A percentile compares a stretch with the other conserved stretches of the same genome.
Conservation (phyloP, 176 grass and related monocot genomes). For the Phyllostachys edulis region DNA sequence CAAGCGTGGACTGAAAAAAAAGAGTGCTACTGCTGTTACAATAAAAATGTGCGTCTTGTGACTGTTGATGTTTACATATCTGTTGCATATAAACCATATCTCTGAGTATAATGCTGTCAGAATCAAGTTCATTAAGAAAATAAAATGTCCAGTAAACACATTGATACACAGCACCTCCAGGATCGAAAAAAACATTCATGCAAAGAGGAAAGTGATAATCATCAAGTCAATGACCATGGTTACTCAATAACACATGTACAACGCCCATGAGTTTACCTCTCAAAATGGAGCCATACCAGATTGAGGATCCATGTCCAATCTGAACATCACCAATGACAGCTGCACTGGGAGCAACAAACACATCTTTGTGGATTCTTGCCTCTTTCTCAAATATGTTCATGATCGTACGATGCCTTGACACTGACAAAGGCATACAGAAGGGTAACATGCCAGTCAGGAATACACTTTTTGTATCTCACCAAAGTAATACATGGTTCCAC, state of each 20-base stretch:
- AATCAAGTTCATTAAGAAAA: slow-evolving; percentile 3
- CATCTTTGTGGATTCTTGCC: slow-evolving; percentile 75
- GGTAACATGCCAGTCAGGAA: background rate
- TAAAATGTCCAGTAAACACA: background rate
- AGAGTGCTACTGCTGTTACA: background rate
- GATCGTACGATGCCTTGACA: slow-evolving; percentile 85
- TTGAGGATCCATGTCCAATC: slow-evolving; percentile 81
- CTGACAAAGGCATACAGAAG: slow-evolving; percentile 38
- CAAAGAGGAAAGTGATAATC: background rate
- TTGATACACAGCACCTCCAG: background rate
- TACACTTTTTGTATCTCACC: background rate
- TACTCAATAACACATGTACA: background rate
- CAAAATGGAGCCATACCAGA: slow-evolving; percentile 95
- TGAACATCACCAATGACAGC: slow-evolving; percentile 89
- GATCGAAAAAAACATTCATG: background rate
- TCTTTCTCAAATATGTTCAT: slow-evolving; percentile 88
- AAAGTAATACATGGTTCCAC: background rate
- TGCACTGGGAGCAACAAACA: slow-evolving; percentile 90
- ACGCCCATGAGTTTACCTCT: slow-evolving; percentile 65
- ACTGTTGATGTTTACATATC: background rate
- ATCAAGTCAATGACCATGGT: background rate
- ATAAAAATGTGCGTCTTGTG: background rate
- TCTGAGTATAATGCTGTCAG: background rate
- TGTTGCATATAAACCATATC: background rate
- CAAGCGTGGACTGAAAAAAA: background rate